phyloP scores from a whole-genome alignment of 2,329 filamentous ascomycete genomes.

The Neocatenulostroma microsporum region DNA sequence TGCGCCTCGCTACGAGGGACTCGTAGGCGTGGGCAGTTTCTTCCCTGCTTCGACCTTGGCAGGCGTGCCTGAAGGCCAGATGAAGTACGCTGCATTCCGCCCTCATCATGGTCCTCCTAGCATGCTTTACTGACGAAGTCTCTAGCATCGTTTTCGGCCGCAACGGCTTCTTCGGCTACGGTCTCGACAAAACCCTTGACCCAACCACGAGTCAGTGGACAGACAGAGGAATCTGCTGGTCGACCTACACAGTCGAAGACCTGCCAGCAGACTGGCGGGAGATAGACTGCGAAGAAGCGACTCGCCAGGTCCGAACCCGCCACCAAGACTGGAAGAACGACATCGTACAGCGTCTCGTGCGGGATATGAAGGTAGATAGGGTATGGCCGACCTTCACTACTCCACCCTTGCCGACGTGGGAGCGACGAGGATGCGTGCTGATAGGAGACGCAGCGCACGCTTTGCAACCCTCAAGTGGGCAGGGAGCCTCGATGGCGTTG shows the following conservation, averaged over 20 bases:
- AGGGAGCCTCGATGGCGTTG: constrained; percentile 48
- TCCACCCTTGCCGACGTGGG: constrained; percentile 43
- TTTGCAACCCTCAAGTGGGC: constrained; percentile 46
- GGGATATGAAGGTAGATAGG: constrained; percentile 32
- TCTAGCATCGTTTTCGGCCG: constrained; percentile 39
- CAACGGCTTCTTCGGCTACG: constrained; percentile 47
- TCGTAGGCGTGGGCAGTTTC: constrained; percentile 43
- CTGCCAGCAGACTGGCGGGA: constrained; percentile 9
- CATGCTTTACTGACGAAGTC: background rate
- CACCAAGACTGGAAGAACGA: constrained; percentile 42
- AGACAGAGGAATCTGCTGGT: constrained; percentile 10
- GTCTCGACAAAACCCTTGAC: constrained; percentile 22
- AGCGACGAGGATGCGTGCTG: constrained; percentile 41
- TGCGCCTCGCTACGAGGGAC: constrained; percentile 24
- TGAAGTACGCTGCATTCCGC: constrained; percentile 23
- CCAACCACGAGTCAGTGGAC: constrained; percentile 19
- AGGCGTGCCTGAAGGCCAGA: constrained; percentile 25
- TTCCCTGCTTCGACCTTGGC: constrained; percentile 29
- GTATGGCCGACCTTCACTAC: constrained; percentile 45
- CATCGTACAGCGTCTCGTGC: constrained; percentile 29
- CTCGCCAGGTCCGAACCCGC: constrained; percentile 32
- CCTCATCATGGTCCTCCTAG: too few species aligned
- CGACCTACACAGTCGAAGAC: constrained; percentile 7
- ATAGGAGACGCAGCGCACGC: constrained; percentile 53
- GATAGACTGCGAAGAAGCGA: constrained; percentile 17